phyloP scores from a whole-genome alignment of 371 early-diverging fungal species.

The Modicella reniformis region DNA sequence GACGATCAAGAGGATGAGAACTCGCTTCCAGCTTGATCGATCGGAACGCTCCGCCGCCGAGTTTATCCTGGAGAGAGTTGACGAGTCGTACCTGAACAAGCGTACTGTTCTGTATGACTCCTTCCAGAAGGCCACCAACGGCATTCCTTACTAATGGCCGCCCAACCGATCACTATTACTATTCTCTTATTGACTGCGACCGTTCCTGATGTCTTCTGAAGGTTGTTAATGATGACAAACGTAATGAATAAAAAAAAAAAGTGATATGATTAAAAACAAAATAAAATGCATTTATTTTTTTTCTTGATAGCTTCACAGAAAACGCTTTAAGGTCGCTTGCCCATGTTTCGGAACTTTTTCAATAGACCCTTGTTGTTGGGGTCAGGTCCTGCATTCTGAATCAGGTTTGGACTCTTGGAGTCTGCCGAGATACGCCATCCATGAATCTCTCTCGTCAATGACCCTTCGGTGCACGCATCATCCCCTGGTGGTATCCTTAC shows the following conservation, averaged over 20 bases:
- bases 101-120: slow-evolving; percentile 86
- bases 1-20: slow-evolving; percentile 87
- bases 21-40: slow-evolving; percentile 91
- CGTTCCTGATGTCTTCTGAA: no score
- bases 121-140: slow-evolving; percentile 90
- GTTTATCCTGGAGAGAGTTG: slow-evolving; percentile 88
- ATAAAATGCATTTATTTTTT: no score
- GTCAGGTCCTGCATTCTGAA: neutral
- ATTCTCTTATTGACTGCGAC: no score
- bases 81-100: slow-evolving; percentile 90
- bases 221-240: no score
- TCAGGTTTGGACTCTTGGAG: slow-evolving; percentile 2
- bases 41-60: slow-evolving; percentile 92
- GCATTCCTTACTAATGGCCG: slow-evolving; percentile 58
- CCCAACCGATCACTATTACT: no score
- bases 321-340: slow-evolving; percentile 21
- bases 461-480: neutral
- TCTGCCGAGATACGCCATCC: slow-evolving; percentile 4
- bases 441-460: neutral
- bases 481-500: neutral
- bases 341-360: slow-evolving; percentile 25
- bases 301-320: no score
- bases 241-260: no score
- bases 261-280: no score
- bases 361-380: slow-evolving; percentile 12